These are phyloP conservation scores for Pestalotiopsis sp. DNA, from an alignment of 2,329 filamentous ascomycete species.

Conservation along the genomic window DNA sequence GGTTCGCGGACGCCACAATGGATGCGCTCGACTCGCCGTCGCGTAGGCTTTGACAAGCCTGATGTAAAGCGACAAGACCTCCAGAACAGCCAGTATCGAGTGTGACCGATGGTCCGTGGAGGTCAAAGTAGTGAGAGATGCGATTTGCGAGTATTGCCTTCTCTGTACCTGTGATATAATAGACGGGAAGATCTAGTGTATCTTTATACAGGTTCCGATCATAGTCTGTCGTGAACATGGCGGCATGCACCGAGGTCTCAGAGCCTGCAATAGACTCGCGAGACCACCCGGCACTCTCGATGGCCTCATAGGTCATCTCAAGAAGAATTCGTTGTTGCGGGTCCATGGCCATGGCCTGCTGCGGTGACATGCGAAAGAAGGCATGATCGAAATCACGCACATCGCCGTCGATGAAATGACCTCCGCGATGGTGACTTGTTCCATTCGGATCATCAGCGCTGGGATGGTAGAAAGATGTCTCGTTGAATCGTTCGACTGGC, in stretches of 20 bases:
- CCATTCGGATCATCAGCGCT: neutral
- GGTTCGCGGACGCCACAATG: neutral
- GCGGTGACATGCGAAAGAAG: slow-evolving; percentile 40
- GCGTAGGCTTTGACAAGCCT: neutral
- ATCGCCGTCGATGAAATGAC: neutral
- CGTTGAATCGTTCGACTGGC: neutral
- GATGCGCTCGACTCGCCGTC: slow-evolving; percentile 2
- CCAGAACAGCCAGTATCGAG: slow-evolving; percentile 13
- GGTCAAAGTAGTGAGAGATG: slow-evolving; percentile 12
- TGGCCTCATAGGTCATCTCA: slow-evolving; percentile 42
- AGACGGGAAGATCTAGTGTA: neutral
- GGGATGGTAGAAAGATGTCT: neutral
- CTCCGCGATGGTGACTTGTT: neutral
- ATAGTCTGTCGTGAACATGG: slow-evolving; percentile 26
- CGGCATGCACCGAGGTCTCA: slow-evolving; percentile 23
- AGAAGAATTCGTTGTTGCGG: slow-evolving; percentile 40
- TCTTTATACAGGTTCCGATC: neutral
- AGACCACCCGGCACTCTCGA: slow-evolving; percentile 24
- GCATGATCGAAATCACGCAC: neutral
- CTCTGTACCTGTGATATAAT: neutral
- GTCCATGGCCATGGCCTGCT: slow-evolving; percentile 39
- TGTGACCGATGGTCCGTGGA: slow-evolving; percentile 10
- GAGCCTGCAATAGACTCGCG: slow-evolving; percentile 11
- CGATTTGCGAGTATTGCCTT: slow-evolving; percentile 8
- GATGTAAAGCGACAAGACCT: slow-evolving; percentile 9